A percentile compares a stretch with the other conserved stretches of the same genome.
These are phyloP conservation scores for Phaeoacremonium minimum DNA, from an alignment of 2,329 filamentous ascomycete genomes.

Conservation along the genomic window DNA sequence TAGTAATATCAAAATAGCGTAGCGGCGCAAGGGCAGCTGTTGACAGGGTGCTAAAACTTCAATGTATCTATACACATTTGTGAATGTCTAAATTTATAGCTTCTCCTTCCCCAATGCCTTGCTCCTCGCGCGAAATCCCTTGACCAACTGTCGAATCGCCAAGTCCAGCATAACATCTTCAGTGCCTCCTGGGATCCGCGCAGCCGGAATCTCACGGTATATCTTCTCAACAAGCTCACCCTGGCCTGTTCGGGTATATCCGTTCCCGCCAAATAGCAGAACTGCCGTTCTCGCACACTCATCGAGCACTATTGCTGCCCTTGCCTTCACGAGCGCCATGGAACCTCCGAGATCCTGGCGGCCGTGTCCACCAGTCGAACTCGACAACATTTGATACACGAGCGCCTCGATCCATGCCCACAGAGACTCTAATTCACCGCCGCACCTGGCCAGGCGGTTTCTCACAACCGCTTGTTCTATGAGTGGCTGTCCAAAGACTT, in stretches of 20 bases:
- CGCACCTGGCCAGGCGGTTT: conserved; percentile 67
- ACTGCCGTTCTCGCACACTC: conserved; percentile 67
- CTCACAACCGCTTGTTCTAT: conserved; percentile 73
- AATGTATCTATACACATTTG: too few species aligned
- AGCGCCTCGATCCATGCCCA: conserved; percentile 72
- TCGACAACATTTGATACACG: conserved; percentile 62
- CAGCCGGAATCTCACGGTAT: conserved; percentile 59
- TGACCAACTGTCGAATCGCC: conserved; percentile 64
- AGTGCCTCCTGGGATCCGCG: conserved; percentile 61
- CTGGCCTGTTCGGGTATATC: conserved; percentile 64
- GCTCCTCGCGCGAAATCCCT: conserved; percentile 59
- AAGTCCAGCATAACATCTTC: conserved; percentile 73
- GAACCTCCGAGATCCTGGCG: conserved; percentile 65
- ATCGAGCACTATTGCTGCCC: conserved; percentile 66
- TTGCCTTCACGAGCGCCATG: conserved; percentile 69
- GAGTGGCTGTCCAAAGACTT: conserved; percentile 42
- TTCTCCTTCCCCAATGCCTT: conserved; percentile 31
- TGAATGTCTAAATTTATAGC: conserved; percentile 1
- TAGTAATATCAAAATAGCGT: too few species aligned
- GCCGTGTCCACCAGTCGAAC: conserved; percentile 56
- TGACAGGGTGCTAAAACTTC: too few species aligned
- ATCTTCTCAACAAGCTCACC: conserved; percentile 68
- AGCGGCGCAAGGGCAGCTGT: too few species aligned
- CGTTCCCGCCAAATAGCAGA: conserved; percentile 70
- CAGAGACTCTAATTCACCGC: conserved; percentile 63